Evolutionary conservation across 345 rosid species (phyloP), one percentile per base, ranked within the genome.

Genomic region (Firmiana major): DNA sequence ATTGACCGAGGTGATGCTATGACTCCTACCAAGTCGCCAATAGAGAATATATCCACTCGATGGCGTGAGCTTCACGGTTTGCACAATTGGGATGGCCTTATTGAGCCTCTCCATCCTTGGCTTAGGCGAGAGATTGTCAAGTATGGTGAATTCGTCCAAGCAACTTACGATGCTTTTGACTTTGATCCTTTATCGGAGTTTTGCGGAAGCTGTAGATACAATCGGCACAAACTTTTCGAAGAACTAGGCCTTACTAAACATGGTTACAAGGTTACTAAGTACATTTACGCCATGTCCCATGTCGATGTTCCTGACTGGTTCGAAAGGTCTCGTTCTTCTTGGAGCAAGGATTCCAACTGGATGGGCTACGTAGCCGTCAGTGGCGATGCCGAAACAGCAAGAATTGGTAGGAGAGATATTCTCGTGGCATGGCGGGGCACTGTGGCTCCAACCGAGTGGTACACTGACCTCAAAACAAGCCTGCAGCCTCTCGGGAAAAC

Each of bases 291-390:
- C 0, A 88, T 91, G 95, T 91, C 93, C 7, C 89, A 76, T 63
- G 90, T 91, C 0, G 88, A 88, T 46, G 86, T 91, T 63, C 93
- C 93, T 5, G 71, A 79, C 12, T 91, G 93, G 94, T 76, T 91
- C 65, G 84, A 83, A 51, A 83, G 72, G 42, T 78, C 91, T 0
- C 6, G 83, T 42, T 9, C n/a, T 31, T 78, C 83, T n/a, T 91
- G 95, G 95, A 89, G 95, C 83, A 91, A 83, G 75, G 93, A 91
- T 66, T 91, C 95, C 9, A 91, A 89, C 62, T 91, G 92, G 93
- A 89, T 86, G 90, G 95, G 93, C 0, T 85, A 83, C 46, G 89
- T 91, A 0, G 91, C 89, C 0, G 90, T 89, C 9, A 88, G 91
- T 60, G 81, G 85, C 17, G 88, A 84, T 54, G 34, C 79, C 40